Base-by-base conservation (phyloP, 768 basidiomycete genomes). In the Hypholoma fasciculare region DNA sequence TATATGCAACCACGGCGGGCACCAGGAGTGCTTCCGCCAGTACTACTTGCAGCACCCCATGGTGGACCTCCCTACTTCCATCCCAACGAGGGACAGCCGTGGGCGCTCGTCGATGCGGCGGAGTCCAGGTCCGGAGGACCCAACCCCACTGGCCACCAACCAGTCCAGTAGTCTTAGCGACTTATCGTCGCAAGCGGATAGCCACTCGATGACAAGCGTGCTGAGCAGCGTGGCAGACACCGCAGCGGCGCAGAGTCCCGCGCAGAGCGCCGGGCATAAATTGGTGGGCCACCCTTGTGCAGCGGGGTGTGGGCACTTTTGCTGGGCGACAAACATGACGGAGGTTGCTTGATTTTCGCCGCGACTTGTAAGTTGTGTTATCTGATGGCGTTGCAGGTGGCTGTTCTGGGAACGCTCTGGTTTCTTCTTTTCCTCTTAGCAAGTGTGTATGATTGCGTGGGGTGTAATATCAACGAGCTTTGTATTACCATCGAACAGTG, bases 241-340 rank as follows among this genome's bases (percentile, higher is more conserved):
- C 16, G 62, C 62, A 30, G 36, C 51, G 46, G 63, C 60, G 39
- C 67, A 60, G 14, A 67, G 60, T 47, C 59, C 56, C 26, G 16
- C 42, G 14, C 49, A 54, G 19, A 50, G 27, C 19, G 42, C 56
- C 7, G 39, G 38, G 12, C 36, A 19, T n/a, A 71, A 63, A 50
- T 65, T 83, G 37, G 67, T 74, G 12, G 90, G 86, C 3, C 86
- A 89, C 67, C 80, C 78, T 0, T 93, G 92, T 71, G 88, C 89
- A 13, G 82, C 89, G 43, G 92, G 91, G 4, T 94, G 91, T 71
- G 91, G 92, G 0, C 92, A 94, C 72, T 81, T 80, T 62, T 94
- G 91, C 63, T 92, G 90, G 90, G 82, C 81, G 14, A 76, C 78
- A 4, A 74, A 68, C 56, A 44, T 46, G 44, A 23, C 44, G 4